phyloP scores from a whole-genome alignment of 306 rosid genomes.

The Dryas alaskensis region DNA sequence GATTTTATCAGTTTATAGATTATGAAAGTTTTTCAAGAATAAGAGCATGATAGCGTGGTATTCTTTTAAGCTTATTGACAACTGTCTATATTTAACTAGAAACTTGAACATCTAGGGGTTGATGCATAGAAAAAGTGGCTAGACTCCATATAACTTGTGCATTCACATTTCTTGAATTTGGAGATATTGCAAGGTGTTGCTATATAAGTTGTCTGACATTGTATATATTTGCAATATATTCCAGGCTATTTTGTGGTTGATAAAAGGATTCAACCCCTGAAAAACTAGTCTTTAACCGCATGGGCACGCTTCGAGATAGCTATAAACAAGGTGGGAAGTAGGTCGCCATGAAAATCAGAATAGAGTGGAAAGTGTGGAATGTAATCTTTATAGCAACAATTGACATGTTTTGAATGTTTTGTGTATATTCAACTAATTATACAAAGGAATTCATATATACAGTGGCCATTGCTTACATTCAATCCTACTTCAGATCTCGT shows the following conservation, averaged over 20 bases:
- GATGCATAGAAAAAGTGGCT: too few relatives aligned
- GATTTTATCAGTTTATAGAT: too few relatives aligned
- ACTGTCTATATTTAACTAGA: too few relatives aligned
- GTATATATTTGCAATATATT: conserved; percentile 25
- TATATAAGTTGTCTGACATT: background rate
- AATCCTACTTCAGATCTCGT: too few relatives aligned
- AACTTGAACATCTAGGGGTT: too few relatives aligned
- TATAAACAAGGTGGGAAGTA: conserved; percentile 68
- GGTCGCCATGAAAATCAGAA: conserved; percentile 8
- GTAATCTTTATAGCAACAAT: background rate
- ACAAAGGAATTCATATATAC: too few relatives aligned
- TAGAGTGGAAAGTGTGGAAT: background rate
- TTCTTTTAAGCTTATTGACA: background rate
- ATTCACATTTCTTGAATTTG: background rate
- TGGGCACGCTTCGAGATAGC: conserved; percentile 77
- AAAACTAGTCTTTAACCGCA: conserved; percentile 78
- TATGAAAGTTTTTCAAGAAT: too few relatives aligned
- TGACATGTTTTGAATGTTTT: background rate
- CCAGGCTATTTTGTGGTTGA: conserved; percentile 92
- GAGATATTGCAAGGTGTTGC: background rate
- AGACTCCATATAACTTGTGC: background rate
- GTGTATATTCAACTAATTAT: too few relatives aligned
- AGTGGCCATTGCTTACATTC: too few relatives aligned
- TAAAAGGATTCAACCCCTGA: conserved; percentile 68
- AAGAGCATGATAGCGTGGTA: too few relatives aligned